Evolutionary conservation across 768 basidiomycete species (phyloP).

Genomic region (Russula dissimulans): DNA sequence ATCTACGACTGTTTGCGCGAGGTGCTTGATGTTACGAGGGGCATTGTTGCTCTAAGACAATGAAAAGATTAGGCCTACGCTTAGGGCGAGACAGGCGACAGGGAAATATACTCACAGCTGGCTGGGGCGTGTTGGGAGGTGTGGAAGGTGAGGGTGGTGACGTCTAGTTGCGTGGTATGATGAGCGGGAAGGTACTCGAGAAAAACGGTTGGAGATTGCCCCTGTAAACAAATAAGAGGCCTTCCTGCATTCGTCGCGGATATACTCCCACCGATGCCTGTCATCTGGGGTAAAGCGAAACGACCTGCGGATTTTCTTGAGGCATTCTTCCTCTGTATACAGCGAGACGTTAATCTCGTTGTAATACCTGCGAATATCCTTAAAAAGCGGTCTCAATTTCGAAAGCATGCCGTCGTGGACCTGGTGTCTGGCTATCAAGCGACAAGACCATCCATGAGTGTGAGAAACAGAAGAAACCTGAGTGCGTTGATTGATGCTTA

Average conservation of each 20-base stretch:
- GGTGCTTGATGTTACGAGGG: constrained; percentile 1
- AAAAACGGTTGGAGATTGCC: no score
- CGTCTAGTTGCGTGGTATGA: background rate
- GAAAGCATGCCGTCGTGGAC: background rate
- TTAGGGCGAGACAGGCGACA: no score
- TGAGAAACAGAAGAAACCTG: background rate
- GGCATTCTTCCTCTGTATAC: background rate
- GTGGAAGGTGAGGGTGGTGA: no score
- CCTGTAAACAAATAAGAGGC: background rate
- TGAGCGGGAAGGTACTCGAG: background rate
- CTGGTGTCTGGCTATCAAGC: background rate
- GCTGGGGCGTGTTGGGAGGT: background rate
- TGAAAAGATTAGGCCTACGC: background rate
- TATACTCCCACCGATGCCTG: constrained; percentile 9
- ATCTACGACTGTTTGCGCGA: background rate
- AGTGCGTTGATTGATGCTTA: background rate
- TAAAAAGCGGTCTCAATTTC: background rate
- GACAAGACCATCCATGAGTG: background rate
- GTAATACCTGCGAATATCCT: constrained; percentile 8
- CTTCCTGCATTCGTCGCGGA: constrained; percentile 5
- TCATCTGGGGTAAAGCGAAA: constrained; percentile 7
- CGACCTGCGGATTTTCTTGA: background rate
- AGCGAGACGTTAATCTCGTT: constrained; percentile 4
- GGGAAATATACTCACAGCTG: background rate
- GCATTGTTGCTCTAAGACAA: background rate